Evolutionary conservation across 1,284 basidiomycete genomes (phyloP).

Genomic region (Apiotrichum veenhuisii): DNA sequence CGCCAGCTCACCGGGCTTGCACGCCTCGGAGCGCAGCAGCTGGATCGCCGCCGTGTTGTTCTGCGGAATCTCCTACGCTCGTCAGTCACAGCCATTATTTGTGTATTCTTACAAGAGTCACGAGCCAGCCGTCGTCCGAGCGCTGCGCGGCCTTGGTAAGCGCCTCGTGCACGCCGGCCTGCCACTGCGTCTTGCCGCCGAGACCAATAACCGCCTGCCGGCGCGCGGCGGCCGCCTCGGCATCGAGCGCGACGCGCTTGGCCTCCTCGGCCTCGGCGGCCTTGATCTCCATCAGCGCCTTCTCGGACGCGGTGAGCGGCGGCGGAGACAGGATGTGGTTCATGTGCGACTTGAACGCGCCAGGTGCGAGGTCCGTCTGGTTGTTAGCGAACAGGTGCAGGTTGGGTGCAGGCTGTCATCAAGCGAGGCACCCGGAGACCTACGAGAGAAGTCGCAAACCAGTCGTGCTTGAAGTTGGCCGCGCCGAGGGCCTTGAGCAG

Average conservation of each 20-base stretch:
- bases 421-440: no score
- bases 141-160: conserved; percentile 58
- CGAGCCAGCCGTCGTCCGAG: conserved; percentile 55
- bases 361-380: conserved; percentile 49
- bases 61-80: conserved; percentile 36
- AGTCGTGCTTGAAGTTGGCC: conserved; percentile 66
- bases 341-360: conserved; percentile 68
- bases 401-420: no score
- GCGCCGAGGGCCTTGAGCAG: conserved; percentile 73
- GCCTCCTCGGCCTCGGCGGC: conserved; percentile 60
- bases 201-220: conserved; percentile 41
- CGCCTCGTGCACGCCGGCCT: conserved; percentile 60
- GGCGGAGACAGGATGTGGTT: conserved; percentile 69
- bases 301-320: conserved; percentile 73
- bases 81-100: not conserved
- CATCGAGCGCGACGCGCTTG: conserved; percentile 41
- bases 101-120: conserved; percentile 59
- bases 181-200: conserved; percentile 58
- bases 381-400: not conserved
- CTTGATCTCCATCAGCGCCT: conserved; percentile 70
- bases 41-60: conserved; percentile 29
- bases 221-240: conserved; percentile 33
- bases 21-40: conserved; percentile 39
- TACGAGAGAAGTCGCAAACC: conserved; percentile 74
- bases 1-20: conserved; percentile 50